Evolutionary conservation across 2,329 filamentous ascomycete genomes (phyloP).

Genomic region (Aspergillus sp.): DNA sequence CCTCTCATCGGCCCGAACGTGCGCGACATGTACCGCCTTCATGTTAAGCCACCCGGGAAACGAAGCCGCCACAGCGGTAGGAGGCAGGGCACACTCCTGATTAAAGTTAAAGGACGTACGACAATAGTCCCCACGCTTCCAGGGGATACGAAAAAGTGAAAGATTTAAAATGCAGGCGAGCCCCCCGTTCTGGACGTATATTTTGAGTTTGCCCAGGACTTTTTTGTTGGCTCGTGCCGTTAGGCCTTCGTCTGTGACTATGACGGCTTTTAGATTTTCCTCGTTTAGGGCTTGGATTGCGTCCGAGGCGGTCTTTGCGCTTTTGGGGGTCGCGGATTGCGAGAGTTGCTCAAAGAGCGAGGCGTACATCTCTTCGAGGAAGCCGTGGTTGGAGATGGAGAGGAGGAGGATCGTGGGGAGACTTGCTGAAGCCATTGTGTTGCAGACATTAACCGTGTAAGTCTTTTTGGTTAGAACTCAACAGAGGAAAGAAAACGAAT

Average conservation of each 20-base stretch:
- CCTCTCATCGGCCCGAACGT: conserved; percentile 29
- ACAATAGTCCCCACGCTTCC: conserved; percentile 15
- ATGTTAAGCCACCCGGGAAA: conserved; percentile 32
- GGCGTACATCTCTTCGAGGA: conserved; percentile 7
- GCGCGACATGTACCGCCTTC: conserved; percentile 35
- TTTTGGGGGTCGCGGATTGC: neutral
- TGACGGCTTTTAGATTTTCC: conserved; percentile 9
- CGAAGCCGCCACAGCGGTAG: neutral
- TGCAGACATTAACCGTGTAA: no score
- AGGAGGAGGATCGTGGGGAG: conserved; percentile 16
- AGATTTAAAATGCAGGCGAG: conserved; percentile 7
- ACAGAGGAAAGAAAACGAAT: no score
- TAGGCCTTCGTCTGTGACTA: conserved; percentile 19
- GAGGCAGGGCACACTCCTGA: conserved; percentile 11
- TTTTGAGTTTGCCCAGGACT: neutral
- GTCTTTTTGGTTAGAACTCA: no score
- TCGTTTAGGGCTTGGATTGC: conserved; percentile 4
- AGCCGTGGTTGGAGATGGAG: conserved; percentile 10
- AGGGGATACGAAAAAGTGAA: conserved; percentile 17
- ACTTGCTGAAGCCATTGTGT: conserved; percentile 9
- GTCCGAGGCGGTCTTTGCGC: conserved; percentile 2
- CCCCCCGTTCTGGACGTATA: conserved; percentile 9
- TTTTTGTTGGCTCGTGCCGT: neutral
- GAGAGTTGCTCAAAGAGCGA: conserved; percentile 1
- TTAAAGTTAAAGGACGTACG: conserved; percentile 14